These are phyloP conservation scores for Halophytophthora polymorphica DNA, from an alignment of 352 stramenopile species.

Conservation along the genomic window DNA sequence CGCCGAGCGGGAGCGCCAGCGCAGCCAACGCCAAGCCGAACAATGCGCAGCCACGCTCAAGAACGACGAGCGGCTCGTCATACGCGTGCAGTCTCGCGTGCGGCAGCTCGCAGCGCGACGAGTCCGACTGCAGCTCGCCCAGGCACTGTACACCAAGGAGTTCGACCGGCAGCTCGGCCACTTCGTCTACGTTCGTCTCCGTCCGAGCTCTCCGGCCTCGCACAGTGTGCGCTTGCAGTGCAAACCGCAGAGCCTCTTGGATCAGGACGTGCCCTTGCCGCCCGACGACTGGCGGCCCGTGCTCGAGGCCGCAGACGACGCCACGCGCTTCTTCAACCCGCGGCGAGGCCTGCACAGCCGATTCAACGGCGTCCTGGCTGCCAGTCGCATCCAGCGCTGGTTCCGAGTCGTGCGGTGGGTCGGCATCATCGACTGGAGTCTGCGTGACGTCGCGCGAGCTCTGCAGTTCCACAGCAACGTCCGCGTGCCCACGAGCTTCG, in stretches of 20 bases:
- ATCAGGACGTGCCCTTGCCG: slow-evolving; percentile 39
- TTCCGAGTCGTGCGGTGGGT: slow-evolving; percentile 53
- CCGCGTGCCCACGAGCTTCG: slow-evolving; percentile 10
- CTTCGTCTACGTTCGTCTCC: slow-evolving; percentile 40
- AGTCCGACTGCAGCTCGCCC: slow-evolving; percentile 29
- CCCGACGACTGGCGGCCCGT: slow-evolving; percentile 42
- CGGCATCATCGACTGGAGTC: slow-evolving; percentile 40
- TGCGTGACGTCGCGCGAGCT: slow-evolving; percentile 30
- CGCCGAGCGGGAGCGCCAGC: slow-evolving; percentile 15
- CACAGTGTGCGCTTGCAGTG: slow-evolving; percentile 9
- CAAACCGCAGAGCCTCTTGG: slow-evolving; percentile 50
- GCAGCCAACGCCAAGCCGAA: not conserved
- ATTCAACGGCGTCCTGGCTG: slow-evolving; percentile 36
- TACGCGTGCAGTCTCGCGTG: slow-evolving; percentile 32
- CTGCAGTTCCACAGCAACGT: slow-evolving; percentile 39
- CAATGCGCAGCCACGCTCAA: slow-evolving; percentile 1
- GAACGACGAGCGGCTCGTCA: slow-evolving; percentile 20
- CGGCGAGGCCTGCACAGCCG: slow-evolving; percentile 34
- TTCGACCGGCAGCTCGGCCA: slow-evolving; percentile 22
- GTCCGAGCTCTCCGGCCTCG: slow-evolving; percentile 2
- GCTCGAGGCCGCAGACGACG: not conserved
- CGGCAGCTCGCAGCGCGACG: slow-evolving; percentile 32
- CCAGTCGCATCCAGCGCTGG: slow-evolving; percentile 42
- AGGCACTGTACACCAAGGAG: slow-evolving; percentile 45
- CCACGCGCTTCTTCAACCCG: slow-evolving; percentile 40